These are phyloP conservation scores for Acrocalymma vagum DNA, from an alignment of 2,329 filamentous ascomycete species.

Conservation along the genomic window DNA sequence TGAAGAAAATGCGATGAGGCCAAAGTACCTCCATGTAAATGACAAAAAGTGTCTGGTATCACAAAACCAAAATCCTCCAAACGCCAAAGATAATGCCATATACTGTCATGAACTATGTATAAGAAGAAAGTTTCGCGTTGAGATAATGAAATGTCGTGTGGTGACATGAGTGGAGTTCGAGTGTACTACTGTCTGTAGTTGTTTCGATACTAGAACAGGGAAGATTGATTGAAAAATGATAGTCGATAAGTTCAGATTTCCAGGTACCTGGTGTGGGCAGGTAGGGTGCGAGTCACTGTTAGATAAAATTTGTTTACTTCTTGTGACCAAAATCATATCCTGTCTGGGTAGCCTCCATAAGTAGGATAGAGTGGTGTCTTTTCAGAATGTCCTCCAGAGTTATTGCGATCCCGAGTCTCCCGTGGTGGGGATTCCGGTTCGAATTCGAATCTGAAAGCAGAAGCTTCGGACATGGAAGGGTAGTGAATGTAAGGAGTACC, in stretches of 20 bases:
- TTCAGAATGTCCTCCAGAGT: too few species aligned
- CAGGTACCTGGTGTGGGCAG: too few species aligned
- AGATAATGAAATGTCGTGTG: conserved; percentile 22
- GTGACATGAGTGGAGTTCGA: conserved; percentile 20
- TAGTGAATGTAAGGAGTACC: conserved; percentile 40
- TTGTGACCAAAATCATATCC: too few species aligned
- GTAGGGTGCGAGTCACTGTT: too few species aligned
- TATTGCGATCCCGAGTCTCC: too few species aligned
- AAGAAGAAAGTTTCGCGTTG: conserved; percentile 16
- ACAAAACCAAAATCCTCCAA: conserved; percentile 37
- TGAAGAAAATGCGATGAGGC: conserved; percentile 26
- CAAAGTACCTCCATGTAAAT: conserved; percentile 39
- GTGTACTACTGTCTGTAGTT: conserved; percentile 3
- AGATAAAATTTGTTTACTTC: too few species aligned
- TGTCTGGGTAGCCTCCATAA: too few species aligned
- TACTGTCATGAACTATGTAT: conserved; percentile 41
- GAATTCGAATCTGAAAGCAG: conserved; percentile 46
- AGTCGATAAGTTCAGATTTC: too few species aligned
- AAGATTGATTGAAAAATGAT: too few species aligned
- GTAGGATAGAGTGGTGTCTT: too few species aligned
- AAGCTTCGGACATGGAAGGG: conserved; percentile 48
- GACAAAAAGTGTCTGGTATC: conserved; percentile 50
- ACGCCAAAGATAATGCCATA: conserved; percentile 37
- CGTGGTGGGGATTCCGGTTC: conserved; percentile 29
- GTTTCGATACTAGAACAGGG: too few species aligned